phyloP scores from a whole-genome alignment of 1,139 yeast species.

The Suhomyces choctaworum region DNA sequence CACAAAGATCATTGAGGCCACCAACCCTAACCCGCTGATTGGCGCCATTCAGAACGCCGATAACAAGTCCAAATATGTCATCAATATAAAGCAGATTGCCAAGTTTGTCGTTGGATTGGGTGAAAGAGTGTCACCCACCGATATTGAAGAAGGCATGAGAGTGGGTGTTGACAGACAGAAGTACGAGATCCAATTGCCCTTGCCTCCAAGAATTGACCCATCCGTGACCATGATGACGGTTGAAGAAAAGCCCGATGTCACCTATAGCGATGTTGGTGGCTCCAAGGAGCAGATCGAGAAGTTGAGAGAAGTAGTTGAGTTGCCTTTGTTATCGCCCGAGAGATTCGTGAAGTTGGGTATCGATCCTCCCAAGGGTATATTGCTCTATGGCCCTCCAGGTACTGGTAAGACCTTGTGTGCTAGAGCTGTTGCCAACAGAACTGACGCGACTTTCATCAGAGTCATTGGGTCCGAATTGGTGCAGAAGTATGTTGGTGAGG shows the following conservation, averaged over 20 bases:
- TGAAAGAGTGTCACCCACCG: slow-evolving; percentile 96
- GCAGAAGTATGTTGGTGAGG: slow-evolving; percentile 98
- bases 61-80: slow-evolving; percentile 87
- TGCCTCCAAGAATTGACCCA: slow-evolving; percentile 97
- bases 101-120: slow-evolving; percentile 96
- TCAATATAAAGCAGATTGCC: slow-evolving; percentile 96
- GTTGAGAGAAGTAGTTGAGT: slow-evolving; percentile 93
- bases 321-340: slow-evolving; percentile 92
- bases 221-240: slow-evolving; percentile 99
- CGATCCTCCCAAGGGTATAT: slow-evolving; percentile 97
- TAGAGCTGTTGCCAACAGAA: slow-evolving; percentile 96
- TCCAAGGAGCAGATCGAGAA: slow-evolving; percentile 97
- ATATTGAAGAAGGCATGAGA: slow-evolving; percentile 99
- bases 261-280: slow-evolving; percentile 93
- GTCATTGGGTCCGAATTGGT: slow-evolving; percentile 98
- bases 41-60: slow-evolving; percentile 60
- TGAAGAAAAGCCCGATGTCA: slow-evolving; percentile 94
- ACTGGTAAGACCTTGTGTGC: slow-evolving; percentile 98
- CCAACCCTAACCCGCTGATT: slow-evolving; percentile 35
- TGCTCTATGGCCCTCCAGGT: slow-evolving; percentile 97
- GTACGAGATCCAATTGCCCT: slow-evolving; percentile 93
- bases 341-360: slow-evolving; percentile 94
- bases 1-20: slow-evolving; percentile 85
- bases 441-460: slow-evolving; percentile 96
- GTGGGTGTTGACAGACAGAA: slow-evolving; percentile 98